A percentile compares a stretch with the other conserved stretches of the same genome.
Evolutionary conservation across 345 rosid genomes (phyloP).

Genomic region (Firmiana major): DNA sequence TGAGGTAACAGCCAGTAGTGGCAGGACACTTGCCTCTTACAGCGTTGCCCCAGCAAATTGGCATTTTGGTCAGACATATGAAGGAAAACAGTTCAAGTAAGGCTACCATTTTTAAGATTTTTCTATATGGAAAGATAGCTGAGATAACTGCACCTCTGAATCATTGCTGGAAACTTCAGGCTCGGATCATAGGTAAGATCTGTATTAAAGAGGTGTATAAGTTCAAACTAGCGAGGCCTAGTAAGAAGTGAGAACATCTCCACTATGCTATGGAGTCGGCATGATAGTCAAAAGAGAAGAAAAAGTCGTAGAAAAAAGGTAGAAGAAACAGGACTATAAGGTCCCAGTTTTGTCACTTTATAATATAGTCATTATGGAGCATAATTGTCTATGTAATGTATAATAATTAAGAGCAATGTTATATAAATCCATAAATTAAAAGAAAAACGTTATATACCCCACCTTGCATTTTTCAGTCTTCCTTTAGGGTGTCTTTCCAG

Average conservation of each 20-base stretch:
- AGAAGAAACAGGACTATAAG: slow-evolving; percentile 2
- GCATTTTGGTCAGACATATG: slow-evolving; percentile 80
- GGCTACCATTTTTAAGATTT: neutral
- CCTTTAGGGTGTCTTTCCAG: neutral
- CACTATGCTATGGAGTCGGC: neutral
- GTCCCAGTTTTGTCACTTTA: slow-evolving; percentile 21
- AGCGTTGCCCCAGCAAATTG: slow-evolving; percentile 75
- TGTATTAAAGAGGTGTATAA: neutral
- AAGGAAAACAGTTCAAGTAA: slow-evolving; percentile 71
- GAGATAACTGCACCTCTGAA: neutral
- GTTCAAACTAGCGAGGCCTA: neutral
- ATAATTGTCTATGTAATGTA: slow-evolving; percentile 6
- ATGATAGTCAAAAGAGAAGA: slow-evolving; percentile 17
- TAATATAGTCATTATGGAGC: slow-evolving; percentile 4
- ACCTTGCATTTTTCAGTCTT: neutral
- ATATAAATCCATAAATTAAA: neutral
- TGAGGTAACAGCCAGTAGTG: slow-evolving; percentile 64
- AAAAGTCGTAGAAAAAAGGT: slow-evolving; percentile 12
- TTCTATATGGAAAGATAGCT: neutral
- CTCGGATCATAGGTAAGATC: neutral
- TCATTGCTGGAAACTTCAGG: neutral
- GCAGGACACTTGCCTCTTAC: slow-evolving; percentile 69
- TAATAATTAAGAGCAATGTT: slow-evolving; percentile 7
- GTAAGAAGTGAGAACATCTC: neutral
- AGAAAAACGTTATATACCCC: neutral